phyloP scores from a whole-genome alignment of 2,329 filamentous ascomycete species.

The Juglanconis juglandina region DNA sequence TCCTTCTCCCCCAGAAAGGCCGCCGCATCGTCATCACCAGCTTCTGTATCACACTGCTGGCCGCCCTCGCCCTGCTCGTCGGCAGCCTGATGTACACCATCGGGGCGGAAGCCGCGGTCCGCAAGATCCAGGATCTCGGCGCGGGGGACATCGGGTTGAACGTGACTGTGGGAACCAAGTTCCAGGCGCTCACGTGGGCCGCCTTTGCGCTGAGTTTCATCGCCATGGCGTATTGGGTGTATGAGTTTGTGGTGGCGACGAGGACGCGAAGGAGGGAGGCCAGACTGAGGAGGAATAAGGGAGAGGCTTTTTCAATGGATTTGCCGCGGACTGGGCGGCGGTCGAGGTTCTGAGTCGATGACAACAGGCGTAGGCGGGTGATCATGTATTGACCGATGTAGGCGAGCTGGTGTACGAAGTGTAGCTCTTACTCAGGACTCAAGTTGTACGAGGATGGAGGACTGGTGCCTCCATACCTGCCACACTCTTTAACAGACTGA shows the following conservation, averaged over 20 bases:
- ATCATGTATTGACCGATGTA: too few relatives aligned
- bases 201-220: slow-evolving; percentile 43
- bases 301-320: too few relatives aligned
- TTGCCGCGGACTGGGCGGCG: too few relatives aligned
- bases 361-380: too few relatives aligned
- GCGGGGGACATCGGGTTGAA: slow-evolving; percentile 44
- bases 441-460: too few relatives aligned
- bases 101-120: slow-evolving; percentile 36
- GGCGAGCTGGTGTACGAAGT: too few relatives aligned
- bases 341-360: too few relatives aligned
- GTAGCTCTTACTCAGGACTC: too few relatives aligned
- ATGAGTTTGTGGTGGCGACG: slow-evolving; percentile 29
- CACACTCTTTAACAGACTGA: too few relatives aligned
- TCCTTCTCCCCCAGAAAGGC: slow-evolving; percentile 11
- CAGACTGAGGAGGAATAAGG: not conserved
- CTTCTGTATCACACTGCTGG: slow-evolving; percentile 34
- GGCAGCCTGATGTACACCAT: slow-evolving; percentile 43
- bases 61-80: slow-evolving; percentile 33
- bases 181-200: slow-evolving; percentile 45
- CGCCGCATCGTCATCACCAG: slow-evolving; percentile 32
- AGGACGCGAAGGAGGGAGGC: slow-evolving; percentile 26
- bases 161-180: slow-evolving; percentile 40
- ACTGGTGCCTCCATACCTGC: too few relatives aligned
- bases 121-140: slow-evolving; percentile 36
- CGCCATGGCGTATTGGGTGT: slow-evolving; percentile 39